A percentile compares a stretch with the other conserved stretches of the same genome.
Evolutionary conservation across 257 asterid species (phyloP).

Genomic region (Coffea canephora): DNA sequence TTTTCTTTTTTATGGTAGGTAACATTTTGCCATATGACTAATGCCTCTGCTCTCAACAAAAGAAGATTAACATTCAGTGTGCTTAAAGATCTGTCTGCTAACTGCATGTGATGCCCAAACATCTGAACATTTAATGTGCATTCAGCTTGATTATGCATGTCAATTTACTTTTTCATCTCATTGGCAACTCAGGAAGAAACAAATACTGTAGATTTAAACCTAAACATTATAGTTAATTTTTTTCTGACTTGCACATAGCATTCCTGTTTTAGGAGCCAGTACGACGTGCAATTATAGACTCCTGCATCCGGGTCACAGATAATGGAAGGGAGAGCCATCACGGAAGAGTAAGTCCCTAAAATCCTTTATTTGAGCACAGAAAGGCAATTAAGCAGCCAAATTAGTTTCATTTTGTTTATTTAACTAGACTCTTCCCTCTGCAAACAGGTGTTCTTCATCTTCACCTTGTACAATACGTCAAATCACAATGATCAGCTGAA

Average conservation of each 20-base stretch:
- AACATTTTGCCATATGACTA: background rate
- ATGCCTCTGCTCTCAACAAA: background rate
- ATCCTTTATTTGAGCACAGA: background rate
- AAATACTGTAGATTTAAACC: background rate
- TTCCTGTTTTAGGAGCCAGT: conserved; percentile 57
- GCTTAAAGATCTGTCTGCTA: background rate
- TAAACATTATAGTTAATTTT: background rate
- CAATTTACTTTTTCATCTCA: background rate
- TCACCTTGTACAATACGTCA: conserved; percentile 63
- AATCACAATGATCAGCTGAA: conserved; percentile 78
- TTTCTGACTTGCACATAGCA: background rate
- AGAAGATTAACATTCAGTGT: background rate
- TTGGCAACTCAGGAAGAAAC: too few relatives aligned
- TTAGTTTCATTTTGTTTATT: conserved; percentile 7
- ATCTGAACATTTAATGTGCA: background rate
- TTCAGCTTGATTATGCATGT: background rate
- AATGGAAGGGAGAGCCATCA: conserved; percentile 79
- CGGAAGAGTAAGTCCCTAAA: conserved; percentile 50
- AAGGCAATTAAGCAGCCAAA: background rate
- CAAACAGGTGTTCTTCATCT: conserved; percentile 45
- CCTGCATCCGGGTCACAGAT: conserved; percentile 85
- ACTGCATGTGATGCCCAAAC: background rate
- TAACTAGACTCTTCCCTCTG: background rate
- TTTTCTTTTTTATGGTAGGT: background rate
- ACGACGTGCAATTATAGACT: conserved; percentile 85